A percentile compares a stretch with the other conserved stretches of the same genome.
Conservation (phyloP, 2,329 filamentous ascomycete genomes). For the Aspergillus fumigatus region DNA sequence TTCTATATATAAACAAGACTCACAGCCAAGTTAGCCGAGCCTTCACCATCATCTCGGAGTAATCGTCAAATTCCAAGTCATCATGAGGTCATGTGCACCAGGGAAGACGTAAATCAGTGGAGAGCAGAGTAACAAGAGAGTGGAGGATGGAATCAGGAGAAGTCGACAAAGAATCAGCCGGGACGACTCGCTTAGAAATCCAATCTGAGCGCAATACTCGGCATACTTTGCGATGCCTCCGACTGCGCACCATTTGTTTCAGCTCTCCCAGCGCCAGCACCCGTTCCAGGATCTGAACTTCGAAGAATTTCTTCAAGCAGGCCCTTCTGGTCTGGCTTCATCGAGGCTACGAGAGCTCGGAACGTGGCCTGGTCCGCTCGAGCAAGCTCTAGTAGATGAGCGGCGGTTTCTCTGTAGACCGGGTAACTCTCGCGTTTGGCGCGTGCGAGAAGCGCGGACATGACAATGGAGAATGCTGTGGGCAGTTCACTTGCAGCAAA, state of each 20-base stretch:
- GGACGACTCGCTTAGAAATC: conserved; percentile 66
- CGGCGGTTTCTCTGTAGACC: conserved; percentile 68
- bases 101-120: background rate
- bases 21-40: background rate
- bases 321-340: conserved; percentile 65
- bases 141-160: background rate
- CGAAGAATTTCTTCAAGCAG: conserved; percentile 77
- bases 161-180: background rate
- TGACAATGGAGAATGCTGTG: conserved; percentile 66
- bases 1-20: conserved; percentile 2
- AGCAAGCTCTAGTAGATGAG: conserved; percentile 74
- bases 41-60: background rate
- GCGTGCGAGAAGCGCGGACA: conserved; percentile 70
- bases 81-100: background rate
- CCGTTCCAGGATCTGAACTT: conserved; percentile 51
- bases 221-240: conserved; percentile 51
- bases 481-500: conserved; percentile 27
- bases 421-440: conserved; percentile 59
- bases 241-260: conserved; percentile 41
- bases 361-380: conserved; percentile 70
- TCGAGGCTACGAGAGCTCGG: conserved; percentile 64
- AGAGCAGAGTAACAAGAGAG: background rate
- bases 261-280: conserved; percentile 28
- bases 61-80: background rate
- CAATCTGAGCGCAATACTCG: conserved; percentile 92